Evolutionary conservation across 2,329 filamentous ascomycete species (phyloP), one percentile per base, ranked within the genome.

Genomic region (Alternaria gansuensis): DNA sequence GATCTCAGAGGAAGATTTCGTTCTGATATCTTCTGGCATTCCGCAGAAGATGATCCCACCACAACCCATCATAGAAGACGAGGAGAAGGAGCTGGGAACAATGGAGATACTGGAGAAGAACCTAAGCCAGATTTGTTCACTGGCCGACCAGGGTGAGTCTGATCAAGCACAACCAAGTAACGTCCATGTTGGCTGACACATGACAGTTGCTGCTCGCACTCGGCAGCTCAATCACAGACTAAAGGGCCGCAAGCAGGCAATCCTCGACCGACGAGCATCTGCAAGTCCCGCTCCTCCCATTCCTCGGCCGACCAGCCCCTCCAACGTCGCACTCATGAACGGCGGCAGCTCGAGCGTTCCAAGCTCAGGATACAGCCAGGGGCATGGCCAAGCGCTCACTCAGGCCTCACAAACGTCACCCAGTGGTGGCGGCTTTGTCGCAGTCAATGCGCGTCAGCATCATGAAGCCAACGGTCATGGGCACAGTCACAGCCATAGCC

Each of bases 1-100:
- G 79, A 94, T 97, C 61, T 88, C 87, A 17, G 92, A 96, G 75
- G 92, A 96, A 74, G 92, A 97, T 74, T 96, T 89, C 83, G 85
- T 93, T 40, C 81, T 96, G 65, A 93, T 96, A 65, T 87, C 88
- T 54, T 93, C 90, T 37, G 92, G 92, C 28, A 90, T 91, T 65
- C 86, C 93, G 10, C 91, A 96, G 76, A 89, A 92, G 72, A 86
- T 93, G 77, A 92, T 93, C 17, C 89, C 92, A 2, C 88, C 90
- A 13, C 88, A 93, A 63, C 91, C 92, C 0, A 88, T 95, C 48
- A 87, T 90, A 58, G 92, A 96, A 72, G 92, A 96, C 72, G 93
- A 96, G 78, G 87, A 89, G 73, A 92, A 92, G 65, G 92, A 97
- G 74, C 78, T 96, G 36, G 91, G 88, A 11, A 94, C 92, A 0